Base-by-base conservation (phyloP, 305 asterid genomes). In the Lippia alba region DNA sequence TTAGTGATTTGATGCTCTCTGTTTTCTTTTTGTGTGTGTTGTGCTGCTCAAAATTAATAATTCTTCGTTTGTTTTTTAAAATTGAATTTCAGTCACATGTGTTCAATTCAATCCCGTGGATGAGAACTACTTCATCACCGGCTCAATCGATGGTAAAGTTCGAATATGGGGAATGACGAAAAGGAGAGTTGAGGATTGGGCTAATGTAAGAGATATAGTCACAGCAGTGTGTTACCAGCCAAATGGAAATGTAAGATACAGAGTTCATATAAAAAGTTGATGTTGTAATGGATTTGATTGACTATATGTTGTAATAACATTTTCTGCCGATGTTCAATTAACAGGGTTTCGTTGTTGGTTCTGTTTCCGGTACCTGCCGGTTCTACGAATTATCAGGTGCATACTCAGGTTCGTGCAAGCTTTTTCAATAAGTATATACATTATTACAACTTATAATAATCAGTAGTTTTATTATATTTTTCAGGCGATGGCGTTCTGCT, bases 81-180 rank as follows among this genome's bases (percentile, higher is more conserved):
- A 24, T 24, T 24, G 3, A 56, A 71, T 76, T 46, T 41, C 91
- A 92, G 98, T 90, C 46, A 90, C 98, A 20, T 87, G 97, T 50
- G 79, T 87, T 69, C 96, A 92, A 44, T 92, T 92, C 82, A 86
- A 92, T 76, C 98, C 98, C 14, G 73, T 57, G 57, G 88, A 92
- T 40, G 97, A 90, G 69, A 81, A 80, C 76, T 70, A 73, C 79
- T 92, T 92, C 84, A 80, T 89, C 41, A 89, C 89, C 36, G 98
- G 98, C 33, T 90, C 89, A 57, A 85, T 90, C 12, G 98, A 92
- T 70, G 97, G 96, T 15, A 90, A 88, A 82, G 89, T 87, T 74
- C 87, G 97, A 53, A 84, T 90, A 66, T 92, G 97, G 96, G 89
- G 91, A 39, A 82, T 89, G 30, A 55, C 12, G 0, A 77, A 73